Conservation (phyloP, 1,139 yeast genomes). For the Geotrichum europaeum region DNA sequence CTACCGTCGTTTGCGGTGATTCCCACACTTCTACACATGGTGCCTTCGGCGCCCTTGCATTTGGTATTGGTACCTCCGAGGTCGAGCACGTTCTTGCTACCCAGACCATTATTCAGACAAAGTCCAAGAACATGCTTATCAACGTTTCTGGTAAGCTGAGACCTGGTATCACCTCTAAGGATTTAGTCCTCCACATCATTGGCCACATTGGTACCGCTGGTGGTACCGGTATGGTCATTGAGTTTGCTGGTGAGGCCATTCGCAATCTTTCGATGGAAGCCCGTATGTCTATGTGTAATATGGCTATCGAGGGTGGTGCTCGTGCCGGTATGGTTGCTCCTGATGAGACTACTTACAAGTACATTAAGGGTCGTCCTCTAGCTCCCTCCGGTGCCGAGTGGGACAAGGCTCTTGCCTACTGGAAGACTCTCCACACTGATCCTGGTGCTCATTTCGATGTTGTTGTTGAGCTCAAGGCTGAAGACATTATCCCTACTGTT, state of each 20-base stretch:
- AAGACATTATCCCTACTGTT: slow-evolving; percentile 87
- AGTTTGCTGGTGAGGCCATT: slow-evolving; percentile 93
- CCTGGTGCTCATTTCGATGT: slow-evolving; percentile 84
- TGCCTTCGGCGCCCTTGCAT: slow-evolving; percentile 96
- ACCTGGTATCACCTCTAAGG: slow-evolving; percentile 92
- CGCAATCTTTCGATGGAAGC: slow-evolving; percentile 91
- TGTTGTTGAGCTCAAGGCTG: slow-evolving; percentile 74
- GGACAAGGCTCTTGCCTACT: slow-evolving; percentile 88
- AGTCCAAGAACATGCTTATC: slow-evolving; percentile 93
- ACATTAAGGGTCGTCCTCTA: slow-evolving; percentile 86
- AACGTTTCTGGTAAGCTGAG: slow-evolving; percentile 73
- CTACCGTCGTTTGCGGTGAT: slow-evolving; percentile 98
- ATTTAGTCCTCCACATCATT: slow-evolving; percentile 85
- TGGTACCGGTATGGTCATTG: slow-evolving; percentile 96
- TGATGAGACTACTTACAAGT: slow-evolving; percentile 79
- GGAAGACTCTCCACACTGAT: slow-evolving; percentile 84
- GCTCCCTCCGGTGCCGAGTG: slow-evolving; percentile 92
- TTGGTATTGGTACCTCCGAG: slow-evolving; percentile 98
- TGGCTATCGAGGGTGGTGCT: slow-evolving; percentile 98
- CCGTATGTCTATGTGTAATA: slow-evolving; percentile 98
- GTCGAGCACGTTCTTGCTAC: slow-evolving; percentile 98
- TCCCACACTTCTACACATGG: slow-evolving; percentile 98
- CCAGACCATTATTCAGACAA: slow-evolving; percentile 89
- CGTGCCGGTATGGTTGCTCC: slow-evolving; percentile 99
- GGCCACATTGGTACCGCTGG: slow-evolving; percentile 99